Evolutionary conservation across 176 grass and related monocot genomes (phyloP).

Genomic region (Oryza officinalis): DNA sequence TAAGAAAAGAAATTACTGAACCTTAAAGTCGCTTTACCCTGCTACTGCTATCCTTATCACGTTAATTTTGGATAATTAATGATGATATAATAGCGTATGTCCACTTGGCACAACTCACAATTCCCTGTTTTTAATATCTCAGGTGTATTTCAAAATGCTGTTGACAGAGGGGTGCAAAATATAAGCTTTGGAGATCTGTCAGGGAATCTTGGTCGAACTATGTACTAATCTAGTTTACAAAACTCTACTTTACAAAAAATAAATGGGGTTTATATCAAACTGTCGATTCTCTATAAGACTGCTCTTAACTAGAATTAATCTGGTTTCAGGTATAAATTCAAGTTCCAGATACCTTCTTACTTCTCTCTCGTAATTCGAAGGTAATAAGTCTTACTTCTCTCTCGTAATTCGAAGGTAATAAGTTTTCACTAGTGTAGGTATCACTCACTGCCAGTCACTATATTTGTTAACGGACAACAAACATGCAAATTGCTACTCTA

Average conservation of each 20-base stretch:
- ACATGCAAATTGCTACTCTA: conserved; percentile 24
- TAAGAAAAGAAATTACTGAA: not conserved
- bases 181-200: conserved; percentile 98
- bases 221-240: conserved; percentile 57
- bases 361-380: conserved; percentile 98
- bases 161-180: conserved; percentile 88
- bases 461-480: not conserved
- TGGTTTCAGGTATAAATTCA: conserved; percentile 93
- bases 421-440: conserved; percentile 8
- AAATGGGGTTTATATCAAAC: not conserved
- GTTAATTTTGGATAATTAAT: not conserved
- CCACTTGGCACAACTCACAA: conserved; percentile 3
- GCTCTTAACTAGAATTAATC: conserved; percentile 32
- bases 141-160: conserved; percentile 99
- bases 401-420: conserved; percentile 94
- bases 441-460: not conserved
- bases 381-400: conserved; percentile 63
- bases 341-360: conserved; percentile 97
- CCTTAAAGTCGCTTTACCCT: conserved; percentile 17
- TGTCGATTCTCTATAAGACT: not conserved
- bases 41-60: not conserved
- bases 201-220: conserved; percentile 92
- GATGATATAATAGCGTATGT: conserved; percentile 2
- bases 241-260: not conserved
- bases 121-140: conserved; percentile 16